Evolutionary conservation across 1,284 basidiomycete species (phyloP).

Genomic region (Ustilago hordei): DNA sequence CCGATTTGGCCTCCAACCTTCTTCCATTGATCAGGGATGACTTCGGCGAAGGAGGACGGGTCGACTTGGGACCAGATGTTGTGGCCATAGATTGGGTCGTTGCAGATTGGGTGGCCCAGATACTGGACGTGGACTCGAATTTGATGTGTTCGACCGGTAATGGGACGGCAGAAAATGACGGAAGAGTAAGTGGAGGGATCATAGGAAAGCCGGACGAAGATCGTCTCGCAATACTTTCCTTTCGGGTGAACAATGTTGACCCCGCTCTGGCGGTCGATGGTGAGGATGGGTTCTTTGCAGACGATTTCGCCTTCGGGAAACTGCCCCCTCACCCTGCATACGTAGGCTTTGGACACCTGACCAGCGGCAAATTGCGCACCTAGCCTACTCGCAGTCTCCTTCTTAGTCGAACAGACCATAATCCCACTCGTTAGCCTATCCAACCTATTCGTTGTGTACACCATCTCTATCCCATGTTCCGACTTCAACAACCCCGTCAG

Average conservation of each 20-base stretch:
- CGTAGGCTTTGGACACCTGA: constrained; percentile 76
- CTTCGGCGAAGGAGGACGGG: constrained; percentile 46
- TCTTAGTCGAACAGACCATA: constrained; percentile 89
- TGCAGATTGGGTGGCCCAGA: constrained; percentile 89
- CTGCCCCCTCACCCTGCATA: constrained; percentile 49
- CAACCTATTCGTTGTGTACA: constrained; percentile 90
- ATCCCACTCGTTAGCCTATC: constrained; percentile 95
- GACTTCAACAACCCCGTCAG: constrained; percentile 86
- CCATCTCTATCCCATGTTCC: constrained; percentile 85
- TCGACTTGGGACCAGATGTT: constrained; percentile 64
- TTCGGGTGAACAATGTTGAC: constrained; percentile 80
- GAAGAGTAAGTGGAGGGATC: constrained; percentile 85
- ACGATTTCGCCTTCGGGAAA: constrained; percentile 78
- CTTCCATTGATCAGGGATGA: constrained; percentile 62
- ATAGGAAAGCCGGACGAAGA: constrained; percentile 88
- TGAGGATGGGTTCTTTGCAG: constrained; percentile 88
- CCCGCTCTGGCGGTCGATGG: constrained; percentile 94
- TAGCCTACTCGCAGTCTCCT: constrained; percentile 78
- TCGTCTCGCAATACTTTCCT: constrained; percentile 78
- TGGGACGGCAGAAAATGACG: constrained; percentile 81
- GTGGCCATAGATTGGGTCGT: constrained; percentile 71
- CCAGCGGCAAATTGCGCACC: constrained; percentile 72
- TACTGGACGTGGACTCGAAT: constrained; percentile 95
- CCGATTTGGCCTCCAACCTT: constrained; percentile 62
- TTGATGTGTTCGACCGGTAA: constrained; percentile 81